phyloP scores from a whole-genome alignment of 129 eudicot genomes.

The Centella asiatica region DNA sequence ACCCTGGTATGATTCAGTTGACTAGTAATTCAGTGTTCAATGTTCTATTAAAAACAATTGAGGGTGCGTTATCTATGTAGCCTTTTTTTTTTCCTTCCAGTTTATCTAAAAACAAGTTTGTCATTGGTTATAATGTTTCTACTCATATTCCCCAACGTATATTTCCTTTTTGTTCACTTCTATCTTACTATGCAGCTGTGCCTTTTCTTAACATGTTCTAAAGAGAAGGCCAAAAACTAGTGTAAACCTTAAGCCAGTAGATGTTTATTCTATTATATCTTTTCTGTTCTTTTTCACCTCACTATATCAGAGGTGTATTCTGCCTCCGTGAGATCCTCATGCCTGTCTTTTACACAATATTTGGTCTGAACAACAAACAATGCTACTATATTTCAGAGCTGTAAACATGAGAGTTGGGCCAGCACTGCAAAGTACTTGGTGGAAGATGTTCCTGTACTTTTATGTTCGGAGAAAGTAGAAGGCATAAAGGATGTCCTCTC shows the following conservation, averaged over 20 bases:
- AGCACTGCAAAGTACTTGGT: slow-evolving; percentile 70
- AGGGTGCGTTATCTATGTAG: neutral
- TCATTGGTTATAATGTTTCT: too few relatives aligned
- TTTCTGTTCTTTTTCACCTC: neutral
- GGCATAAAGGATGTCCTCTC: slow-evolving; percentile 54
- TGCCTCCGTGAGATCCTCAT: too few relatives aligned
- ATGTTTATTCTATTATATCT: too few relatives aligned
- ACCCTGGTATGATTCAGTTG: slow-evolving; percentile 62
- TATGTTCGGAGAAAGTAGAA: slow-evolving; percentile 44
- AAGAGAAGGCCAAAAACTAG: too few relatives aligned
- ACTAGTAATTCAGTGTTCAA: neutral
- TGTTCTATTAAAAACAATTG: neutral
- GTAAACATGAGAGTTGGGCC: slow-evolving; percentile 93
- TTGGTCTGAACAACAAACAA: slow-evolving; percentile 9
- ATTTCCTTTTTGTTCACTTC: too few relatives aligned
- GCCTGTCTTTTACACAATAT: too few relatives aligned
- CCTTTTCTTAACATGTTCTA: too few relatives aligned
- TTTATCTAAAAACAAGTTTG: too few relatives aligned
- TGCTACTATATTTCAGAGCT: slow-evolving; percentile 49
- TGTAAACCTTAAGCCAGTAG: too few relatives aligned
- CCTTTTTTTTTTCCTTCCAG: too few relatives aligned
- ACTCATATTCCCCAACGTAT: too few relatives aligned
- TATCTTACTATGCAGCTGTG: too few relatives aligned
- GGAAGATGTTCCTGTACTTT: slow-evolving; percentile 80
- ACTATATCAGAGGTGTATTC: neutral